Base-by-base conservation (phyloP, 2,329 filamentous ascomycete species). In the Lanzia echinophila region DNA sequence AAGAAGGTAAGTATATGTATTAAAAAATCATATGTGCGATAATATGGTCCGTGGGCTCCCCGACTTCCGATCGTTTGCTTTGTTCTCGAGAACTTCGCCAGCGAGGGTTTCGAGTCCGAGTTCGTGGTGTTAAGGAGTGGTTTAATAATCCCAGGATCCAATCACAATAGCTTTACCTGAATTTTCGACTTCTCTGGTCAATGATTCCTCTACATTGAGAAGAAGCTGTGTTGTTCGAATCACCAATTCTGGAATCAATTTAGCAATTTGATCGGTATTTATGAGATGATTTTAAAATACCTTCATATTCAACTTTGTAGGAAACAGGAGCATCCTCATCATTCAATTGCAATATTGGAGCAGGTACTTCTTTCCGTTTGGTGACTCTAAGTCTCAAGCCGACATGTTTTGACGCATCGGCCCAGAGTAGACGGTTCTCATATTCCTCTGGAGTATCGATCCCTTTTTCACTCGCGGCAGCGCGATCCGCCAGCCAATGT, bases 251-350 rank as follows among this genome's bases (percentile, higher is more conserved):
- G 63, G n/a, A n/a, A 34, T 33, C n/a, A 24, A 1, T 48, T 46
- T 43, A 43, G 41, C 11, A 11, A 22, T 12, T 11, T 10, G 19
- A 15, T 13, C 19, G 33, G 54, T 64, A 39, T 5, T 11, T 5
- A 33, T 6, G 12, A n/a, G 36, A 49, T 32, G 5, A 6, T 12
- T 12, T 48, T n/a, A 19, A 49, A 4, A 47, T 72, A 89, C 87
- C 84, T 78, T 88, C 76, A 63, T 88, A 87, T 53, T 87, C 79
- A 28, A 94, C 72, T 42, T 78, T 78, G 65, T 90, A 94, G 51
- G 76, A 82, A 10, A 88, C 81, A 3, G 84, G 76, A n/a, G 79
- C 69, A 43, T 90, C 83, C 48, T 84, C 79, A 46, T 56, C 58
- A 19, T 42, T 55, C 10, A 70, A 71, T 2, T 74, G 72, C n/a